These are phyloP conservation scores for Boletus barrowsii DNA, from an alignment of 768 basidiomycete genomes.

Conservation along the genomic window DNA sequence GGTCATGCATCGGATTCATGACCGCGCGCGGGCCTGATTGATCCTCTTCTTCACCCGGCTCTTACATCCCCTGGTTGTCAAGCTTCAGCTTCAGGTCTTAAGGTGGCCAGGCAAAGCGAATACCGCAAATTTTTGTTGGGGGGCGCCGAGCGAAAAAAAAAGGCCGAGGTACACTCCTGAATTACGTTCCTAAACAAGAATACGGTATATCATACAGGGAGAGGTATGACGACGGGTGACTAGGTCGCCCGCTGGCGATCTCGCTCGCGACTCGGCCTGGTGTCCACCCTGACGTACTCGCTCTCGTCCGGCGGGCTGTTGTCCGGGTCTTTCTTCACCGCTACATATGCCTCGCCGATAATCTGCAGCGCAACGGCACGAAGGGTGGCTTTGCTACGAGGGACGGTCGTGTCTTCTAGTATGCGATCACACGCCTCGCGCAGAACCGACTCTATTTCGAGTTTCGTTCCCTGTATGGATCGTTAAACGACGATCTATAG, in stretches of 20 bases:
- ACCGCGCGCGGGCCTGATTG: neutral
- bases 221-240: neutral
- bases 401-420: conserved; percentile 53
- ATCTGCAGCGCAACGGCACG: conserved; percentile 83
- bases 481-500: neutral
- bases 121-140: neutral
- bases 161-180: neutral
- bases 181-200: conserved; percentile 3
- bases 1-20: too few species aligned
- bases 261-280: conserved; percentile 56
- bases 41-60: neutral
- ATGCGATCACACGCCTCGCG: conserved; percentile 87
- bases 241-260: conserved; percentile 30
- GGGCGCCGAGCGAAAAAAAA: neutral
- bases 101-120: too few species aligned
- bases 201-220: conserved; percentile 7
- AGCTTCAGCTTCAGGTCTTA: neutral
- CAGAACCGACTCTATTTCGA: conserved; percentile 86
- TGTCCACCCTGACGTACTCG: conserved; percentile 83
- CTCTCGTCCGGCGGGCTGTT: conserved; percentile 48
- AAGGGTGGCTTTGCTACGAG: conserved; percentile 58
- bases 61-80: neutral
- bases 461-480: conserved; percentile 69
- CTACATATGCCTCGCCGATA: conserved; percentile 74
- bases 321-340: conserved; percentile 61